phyloP scores from a whole-genome alignment of 2,329 filamentous ascomycete genomes.

The Apiospora hydei region DNA sequence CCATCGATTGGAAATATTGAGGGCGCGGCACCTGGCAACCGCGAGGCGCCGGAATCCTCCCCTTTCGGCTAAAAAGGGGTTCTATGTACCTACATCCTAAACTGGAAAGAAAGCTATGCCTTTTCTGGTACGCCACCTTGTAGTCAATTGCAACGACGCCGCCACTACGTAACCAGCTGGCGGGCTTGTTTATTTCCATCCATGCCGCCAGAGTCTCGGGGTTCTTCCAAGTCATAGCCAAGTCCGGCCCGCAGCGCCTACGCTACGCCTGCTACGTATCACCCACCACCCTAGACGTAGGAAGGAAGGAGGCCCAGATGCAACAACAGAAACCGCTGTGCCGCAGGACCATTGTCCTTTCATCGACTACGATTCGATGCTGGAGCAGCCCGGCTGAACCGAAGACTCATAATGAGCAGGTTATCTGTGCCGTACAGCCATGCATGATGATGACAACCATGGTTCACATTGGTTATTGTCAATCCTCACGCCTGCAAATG shows the following conservation, averaged over 20 bases:
- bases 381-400: background rate
- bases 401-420: background rate
- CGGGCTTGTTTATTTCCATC: background rate
- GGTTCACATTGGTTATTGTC: background rate
- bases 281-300: background rate
- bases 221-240: background rate
- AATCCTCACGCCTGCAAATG: background rate
- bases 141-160: constrained; percentile 13
- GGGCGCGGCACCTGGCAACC: background rate
- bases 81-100: background rate
- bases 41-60: background rate
- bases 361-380: background rate
- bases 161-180: background rate
- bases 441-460: background rate
- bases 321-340: background rate
- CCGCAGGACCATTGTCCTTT: background rate
- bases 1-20: background rate
- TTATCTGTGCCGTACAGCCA: background rate
- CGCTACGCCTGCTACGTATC: background rate
- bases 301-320: background rate
- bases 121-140: background rate
- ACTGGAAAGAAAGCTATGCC: background rate
- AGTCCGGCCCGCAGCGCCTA: background rate
- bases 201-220: background rate
- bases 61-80: background rate